Base-by-base conservation (phyloP, 164 flowering plant genomes). In the Stephania japonica region DNA sequence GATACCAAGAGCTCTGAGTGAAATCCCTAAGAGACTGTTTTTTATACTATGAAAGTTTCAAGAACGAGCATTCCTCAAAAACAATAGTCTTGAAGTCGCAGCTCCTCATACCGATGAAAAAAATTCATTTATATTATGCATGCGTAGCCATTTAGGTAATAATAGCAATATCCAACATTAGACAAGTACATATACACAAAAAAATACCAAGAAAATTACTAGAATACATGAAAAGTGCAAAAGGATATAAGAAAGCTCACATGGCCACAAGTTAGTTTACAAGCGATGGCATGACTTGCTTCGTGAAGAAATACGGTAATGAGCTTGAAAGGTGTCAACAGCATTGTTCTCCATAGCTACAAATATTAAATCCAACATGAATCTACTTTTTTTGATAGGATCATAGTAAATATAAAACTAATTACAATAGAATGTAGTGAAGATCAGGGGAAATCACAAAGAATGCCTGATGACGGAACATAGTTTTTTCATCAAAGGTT, bases 211-310 rank as follows among this genome's bases (percentile, higher is more conserved):
- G 0, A 4, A 32, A 32, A 50, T 8, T 10, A 13, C 5, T 19
- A 50, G 19, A 50, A 50, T 16, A 1, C 63, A 56, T 56, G 41
- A 9, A 38, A 2, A 67, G 41, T 42, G 42, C 5, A 6, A 38
- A 67, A 21, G 19, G 44, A n/a, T 18, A n/a, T 27, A 71, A 18
- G 16, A 65, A 32, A 21, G 41, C 82, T 76, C 78, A 85, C 87
- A 27, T 80, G 76, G 13, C 86, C 88, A 71, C 86, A 83, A 18
- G 86, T 85, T 72, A 85, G 80, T 72, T 80, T 85, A 75, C 88
- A 85, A 44, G 86, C 88, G 26, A 85, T 78, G 18, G 88, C 88
- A 83, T 85, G 88, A 50, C 88, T 85, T 70, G 84, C 72, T 82
- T 85, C 86, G 26, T 85, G 88, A 76, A 85, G 83, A 78, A 85